Conservation (phyloP, 768 basidiomycete genomes). For the Russula brevipes region DNA sequence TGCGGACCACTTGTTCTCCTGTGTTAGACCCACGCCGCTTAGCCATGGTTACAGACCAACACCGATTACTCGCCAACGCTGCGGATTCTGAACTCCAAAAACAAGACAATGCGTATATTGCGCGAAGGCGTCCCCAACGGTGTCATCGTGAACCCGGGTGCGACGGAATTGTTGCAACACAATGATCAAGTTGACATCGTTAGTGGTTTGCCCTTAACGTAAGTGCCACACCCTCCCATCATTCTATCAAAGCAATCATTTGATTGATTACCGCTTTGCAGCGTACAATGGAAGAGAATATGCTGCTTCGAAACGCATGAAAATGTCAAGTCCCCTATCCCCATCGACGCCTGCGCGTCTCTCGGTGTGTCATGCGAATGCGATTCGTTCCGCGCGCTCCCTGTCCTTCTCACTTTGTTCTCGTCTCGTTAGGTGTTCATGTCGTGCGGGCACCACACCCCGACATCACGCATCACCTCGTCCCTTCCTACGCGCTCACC, state of each 20-base stretch:
- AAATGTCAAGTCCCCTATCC: conserved; percentile 24
- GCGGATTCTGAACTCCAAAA: conserved; percentile 43
- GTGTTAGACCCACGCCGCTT: neutral
- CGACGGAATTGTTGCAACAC: conserved; percentile 42
- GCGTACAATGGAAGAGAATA: conserved; percentile 30
- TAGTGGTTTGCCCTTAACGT: conserved; percentile 43
- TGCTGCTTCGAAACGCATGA: conserved; percentile 27
- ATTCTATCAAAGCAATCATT: conserved; percentile 9
- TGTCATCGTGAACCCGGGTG: conserved; percentile 36
- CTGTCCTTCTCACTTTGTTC: neutral
- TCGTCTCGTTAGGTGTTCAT: conserved; percentile 45
- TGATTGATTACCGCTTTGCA: conserved; percentile 7
- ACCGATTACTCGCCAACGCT: conserved; percentile 46
- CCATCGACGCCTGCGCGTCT: conserved; percentile 31
- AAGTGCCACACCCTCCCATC: conserved; percentile 26
- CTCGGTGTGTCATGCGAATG: conserved; percentile 42
- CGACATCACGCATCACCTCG: conserved; percentile 62
- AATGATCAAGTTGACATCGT: conserved; percentile 51
- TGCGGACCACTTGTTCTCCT: conserved; percentile 35
- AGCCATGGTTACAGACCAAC: conserved; percentile 39
- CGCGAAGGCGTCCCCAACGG: conserved; percentile 33
- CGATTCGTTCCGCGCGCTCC: neutral
- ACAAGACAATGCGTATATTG: conserved; percentile 41
- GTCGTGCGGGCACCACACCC: conserved; percentile 42
- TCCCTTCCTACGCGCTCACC: conserved; percentile 45